phyloP scores from a whole-genome alignment of 2,329 filamentous ascomycete species.

The Pseudogymnoascus sp. region DNA sequence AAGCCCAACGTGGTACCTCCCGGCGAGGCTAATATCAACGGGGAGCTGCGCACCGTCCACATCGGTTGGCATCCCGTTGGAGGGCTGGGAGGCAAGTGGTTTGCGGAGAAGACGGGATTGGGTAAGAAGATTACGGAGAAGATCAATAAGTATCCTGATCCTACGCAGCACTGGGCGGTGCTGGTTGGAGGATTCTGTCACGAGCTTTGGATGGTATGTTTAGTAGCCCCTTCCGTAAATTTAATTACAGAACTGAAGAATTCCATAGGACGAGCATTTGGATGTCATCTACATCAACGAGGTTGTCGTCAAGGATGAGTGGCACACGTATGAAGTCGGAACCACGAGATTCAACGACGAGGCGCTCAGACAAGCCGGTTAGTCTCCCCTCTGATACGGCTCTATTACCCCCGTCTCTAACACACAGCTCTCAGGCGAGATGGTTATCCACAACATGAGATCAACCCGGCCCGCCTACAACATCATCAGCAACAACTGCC shows the following conservation, averaged over 20 bases:
- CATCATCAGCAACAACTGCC: slow-evolving; percentile 53
- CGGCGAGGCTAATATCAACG: slow-evolving; percentile 32
- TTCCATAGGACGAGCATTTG: slow-evolving; percentile 42
- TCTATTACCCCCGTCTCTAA: neutral
- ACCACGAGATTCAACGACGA: slow-evolving; percentile 49
- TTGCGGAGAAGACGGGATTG: slow-evolving; percentile 47
- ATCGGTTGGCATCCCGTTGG: slow-evolving; percentile 53
- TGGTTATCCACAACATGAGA: slow-evolving; percentile 45
- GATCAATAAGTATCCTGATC: slow-evolving; percentile 48
- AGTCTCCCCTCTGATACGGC: slow-evolving; percentile 18
- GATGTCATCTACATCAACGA: slow-evolving; percentile 51
- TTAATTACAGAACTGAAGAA: neutral
- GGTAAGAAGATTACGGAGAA: slow-evolving; percentile 49
- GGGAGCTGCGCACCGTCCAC: slow-evolving; percentile 37
- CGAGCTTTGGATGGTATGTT: slow-evolving; percentile 46
- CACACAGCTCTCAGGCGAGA: slow-evolving; percentile 36
- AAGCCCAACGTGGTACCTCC: slow-evolving; percentile 38
- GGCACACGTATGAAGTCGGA: slow-evolving; percentile 44
- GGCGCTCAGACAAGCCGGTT: slow-evolving; percentile 41
- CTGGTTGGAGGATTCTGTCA: slow-evolving; percentile 48
- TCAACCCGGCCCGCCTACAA: slow-evolving; percentile 44
- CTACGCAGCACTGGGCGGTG: slow-evolving; percentile 54
- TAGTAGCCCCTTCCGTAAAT: slow-evolving; percentile 26
- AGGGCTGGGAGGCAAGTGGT: slow-evolving; percentile 49
- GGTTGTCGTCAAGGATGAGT: slow-evolving; percentile 37